Evolutionary conservation across 2,329 filamentous ascomycete genomes (phyloP).

Genomic region (Endothia cerciana): DNA sequence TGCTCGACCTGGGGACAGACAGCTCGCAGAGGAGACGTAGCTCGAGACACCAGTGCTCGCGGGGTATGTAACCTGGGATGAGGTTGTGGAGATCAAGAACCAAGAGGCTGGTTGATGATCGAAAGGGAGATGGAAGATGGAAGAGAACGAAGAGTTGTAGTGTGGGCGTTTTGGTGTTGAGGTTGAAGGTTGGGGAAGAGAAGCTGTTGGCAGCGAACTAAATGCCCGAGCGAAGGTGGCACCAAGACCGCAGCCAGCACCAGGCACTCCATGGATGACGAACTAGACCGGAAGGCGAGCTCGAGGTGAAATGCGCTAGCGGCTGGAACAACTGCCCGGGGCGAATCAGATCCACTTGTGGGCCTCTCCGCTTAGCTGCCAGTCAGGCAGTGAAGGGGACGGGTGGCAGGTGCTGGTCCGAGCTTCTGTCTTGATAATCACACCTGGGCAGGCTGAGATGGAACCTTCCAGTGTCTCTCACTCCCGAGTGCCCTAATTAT

Average conservation of each 20-base stretch:
- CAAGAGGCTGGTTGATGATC: conserved; percentile 3
- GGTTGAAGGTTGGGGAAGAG: conserved; percentile 4
- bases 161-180: not conserved
- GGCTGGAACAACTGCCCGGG: conserved; percentile 24
- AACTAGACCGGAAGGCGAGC: conserved; percentile 20
- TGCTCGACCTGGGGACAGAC: conserved; percentile 15
- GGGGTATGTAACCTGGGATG: not conserved
- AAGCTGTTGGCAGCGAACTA: conserved; percentile 14
- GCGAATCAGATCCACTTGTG: conserved; percentile 23
- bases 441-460: not conserved
- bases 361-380: conserved; percentile 11
- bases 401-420: not conserved
- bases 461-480: conserved; percentile 7
- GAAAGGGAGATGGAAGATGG: not conserved
- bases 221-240: conserved; percentile 14
- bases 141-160: not conserved
- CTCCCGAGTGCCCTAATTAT: not conserved
- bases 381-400: conserved; percentile 14
- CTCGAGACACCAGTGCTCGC: conserved; percentile 10
- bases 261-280: conserved; percentile 28
- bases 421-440: conserved; percentile 8
- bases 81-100: conserved; percentile 15
- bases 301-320: conserved; percentile 13
- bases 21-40: conserved; percentile 19
- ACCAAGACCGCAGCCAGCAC: conserved; percentile 15